A percentile compares a stretch with the other conserved stretches of the same genome.
Evolutionary conservation across 2,329 filamentous ascomycete genomes (phyloP).

Genomic region (Juglanconis oblonga): DNA sequence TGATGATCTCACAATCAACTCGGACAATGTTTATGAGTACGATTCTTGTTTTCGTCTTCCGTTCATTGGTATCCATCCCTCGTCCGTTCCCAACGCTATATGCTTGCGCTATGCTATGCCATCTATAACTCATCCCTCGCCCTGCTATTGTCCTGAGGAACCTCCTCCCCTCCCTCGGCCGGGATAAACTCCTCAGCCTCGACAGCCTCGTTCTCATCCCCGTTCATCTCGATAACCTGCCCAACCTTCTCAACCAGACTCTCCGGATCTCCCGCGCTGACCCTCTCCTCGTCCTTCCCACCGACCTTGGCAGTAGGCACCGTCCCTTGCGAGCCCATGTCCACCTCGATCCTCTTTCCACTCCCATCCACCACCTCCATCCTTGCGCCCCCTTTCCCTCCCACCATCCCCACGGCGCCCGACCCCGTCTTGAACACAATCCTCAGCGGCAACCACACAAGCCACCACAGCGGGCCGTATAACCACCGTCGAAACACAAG

Average conservation of each 20-base stretch:
- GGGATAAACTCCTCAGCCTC: conserved; percentile 3
- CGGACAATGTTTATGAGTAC: too few species aligned
- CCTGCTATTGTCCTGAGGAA: conserved; percentile 31
- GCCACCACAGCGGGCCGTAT: conserved; percentile 88
- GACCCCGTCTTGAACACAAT: conserved; percentile 59
- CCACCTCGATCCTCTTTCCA: conserved; percentile 24
- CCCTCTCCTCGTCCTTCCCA: conserved; percentile 26
- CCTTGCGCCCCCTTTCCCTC: conserved; percentile 31
- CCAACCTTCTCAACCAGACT: conserved; percentile 52
- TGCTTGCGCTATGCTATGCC: neutral
- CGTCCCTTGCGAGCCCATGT: conserved; percentile 34
- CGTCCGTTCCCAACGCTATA: too few species aligned
- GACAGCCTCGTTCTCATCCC: conserved; percentile 14
- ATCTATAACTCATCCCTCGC: conserved; percentile 38
- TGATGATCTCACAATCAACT: too few species aligned
- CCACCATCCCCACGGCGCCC: conserved; percentile 47
- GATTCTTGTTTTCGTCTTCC: too few species aligned
- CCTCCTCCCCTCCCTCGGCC: conserved; percentile 23
- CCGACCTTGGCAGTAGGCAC: conserved; percentile 50
- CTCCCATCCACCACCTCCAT: conserved; percentile 24
- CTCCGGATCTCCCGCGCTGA: conserved; percentile 29
- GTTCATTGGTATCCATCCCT: too few species aligned
- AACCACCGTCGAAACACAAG: conserved; percentile 79
- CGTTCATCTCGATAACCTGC: conserved; percentile 43
- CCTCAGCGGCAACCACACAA: conserved; percentile 79